phyloP scores from a whole-genome alignment of 2,329 filamentous ascomycete species.

The Pseudogymnoascus sp. region DNA sequence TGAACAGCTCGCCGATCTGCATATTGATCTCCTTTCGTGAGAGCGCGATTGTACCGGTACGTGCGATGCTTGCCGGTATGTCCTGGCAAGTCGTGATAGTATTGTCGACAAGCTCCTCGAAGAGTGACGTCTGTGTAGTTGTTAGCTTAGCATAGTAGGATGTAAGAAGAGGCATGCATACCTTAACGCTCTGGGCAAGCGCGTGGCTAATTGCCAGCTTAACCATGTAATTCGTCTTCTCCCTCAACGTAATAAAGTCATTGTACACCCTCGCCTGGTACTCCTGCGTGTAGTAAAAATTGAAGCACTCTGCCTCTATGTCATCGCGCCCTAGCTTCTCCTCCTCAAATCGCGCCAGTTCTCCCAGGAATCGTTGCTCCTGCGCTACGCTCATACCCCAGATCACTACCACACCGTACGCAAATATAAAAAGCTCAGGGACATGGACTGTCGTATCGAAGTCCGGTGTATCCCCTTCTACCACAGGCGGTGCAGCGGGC shows the following conservation, averaged over 20 bases:
- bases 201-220: slow-evolving; percentile 96
- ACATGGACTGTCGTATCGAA: slow-evolving; percentile 86
- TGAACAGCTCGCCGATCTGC: slow-evolving; percentile 98
- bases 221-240: slow-evolving; percentile 96
- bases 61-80: slow-evolving; percentile 84
- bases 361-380: slow-evolving; percentile 85
- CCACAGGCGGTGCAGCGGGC: neutral
- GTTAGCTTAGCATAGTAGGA: slow-evolving; percentile 8
- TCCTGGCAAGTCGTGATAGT: slow-evolving; percentile 92
- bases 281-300: slow-evolving; percentile 97
- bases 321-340: slow-evolving; percentile 85
- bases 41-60: slow-evolving; percentile 85
- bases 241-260: slow-evolving; percentile 91
- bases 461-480: slow-evolving; percentile 49
- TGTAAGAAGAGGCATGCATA: slow-evolving; percentile 27
- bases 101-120: slow-evolving; percentile 89
- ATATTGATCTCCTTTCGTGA: slow-evolving; percentile 92
- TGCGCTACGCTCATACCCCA: slow-evolving; percentile 95
- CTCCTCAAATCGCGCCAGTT: slow-evolving; percentile 87
- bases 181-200: slow-evolving; percentile 90
- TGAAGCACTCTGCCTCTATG: slow-evolving; percentile 94
- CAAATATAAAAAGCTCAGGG: slow-evolving; percentile 91
- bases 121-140: slow-evolving; percentile 68
- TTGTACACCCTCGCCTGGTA: slow-evolving; percentile 99
- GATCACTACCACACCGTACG: slow-evolving; percentile 95